phyloP scores from a whole-genome alignment of 371 early-diverging fungal genomes.

The Mortierella sp. region DNA sequence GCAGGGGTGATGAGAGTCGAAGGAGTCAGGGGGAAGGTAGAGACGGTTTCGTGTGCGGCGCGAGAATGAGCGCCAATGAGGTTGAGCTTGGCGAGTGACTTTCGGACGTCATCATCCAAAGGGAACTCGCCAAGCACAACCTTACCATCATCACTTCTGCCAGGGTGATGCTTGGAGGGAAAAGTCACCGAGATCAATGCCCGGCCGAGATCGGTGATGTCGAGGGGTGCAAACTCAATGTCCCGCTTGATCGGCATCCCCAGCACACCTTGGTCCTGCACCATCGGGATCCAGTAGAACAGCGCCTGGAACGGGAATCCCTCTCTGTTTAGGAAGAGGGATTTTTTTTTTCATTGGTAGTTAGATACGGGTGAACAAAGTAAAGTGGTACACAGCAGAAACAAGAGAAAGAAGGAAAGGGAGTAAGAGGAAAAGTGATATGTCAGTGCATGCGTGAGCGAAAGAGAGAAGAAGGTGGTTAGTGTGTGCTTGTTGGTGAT shows the following conservation, averaged over 20 bases:
- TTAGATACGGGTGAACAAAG: no score
- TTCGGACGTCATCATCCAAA: background rate
- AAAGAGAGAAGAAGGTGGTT: background rate
- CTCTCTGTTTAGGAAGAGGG: conserved; percentile 2
- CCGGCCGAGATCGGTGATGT: conserved; percentile 35
- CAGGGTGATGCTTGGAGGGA: conserved; percentile 2
- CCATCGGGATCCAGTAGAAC: conserved; percentile 43
- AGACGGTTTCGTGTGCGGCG: no score
- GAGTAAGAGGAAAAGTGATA: background rate
- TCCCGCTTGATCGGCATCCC: conserved; percentile 43
- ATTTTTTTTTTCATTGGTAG: no score
- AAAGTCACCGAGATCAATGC: conserved; percentile 38
- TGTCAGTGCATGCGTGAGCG: no score
- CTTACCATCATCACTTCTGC: background rate
- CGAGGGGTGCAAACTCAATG: conserved; percentile 28
- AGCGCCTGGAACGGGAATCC: conserved; percentile 39
- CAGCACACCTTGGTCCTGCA: conserved; percentile 20
- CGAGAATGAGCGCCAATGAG: background rate
- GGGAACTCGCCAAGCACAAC: no score
- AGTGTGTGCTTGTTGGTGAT: no score
- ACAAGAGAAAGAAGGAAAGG: background rate
- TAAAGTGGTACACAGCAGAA: no score
- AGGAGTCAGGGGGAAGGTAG: background rate
- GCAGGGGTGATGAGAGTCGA: background rate
- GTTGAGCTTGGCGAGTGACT: background rate